A percentile compares a stretch with the other conserved stretches of the same genome.
Evolutionary conservation across 1,284 basidiomycete species (phyloP).

Genomic region (Moniliella sp.): DNA sequence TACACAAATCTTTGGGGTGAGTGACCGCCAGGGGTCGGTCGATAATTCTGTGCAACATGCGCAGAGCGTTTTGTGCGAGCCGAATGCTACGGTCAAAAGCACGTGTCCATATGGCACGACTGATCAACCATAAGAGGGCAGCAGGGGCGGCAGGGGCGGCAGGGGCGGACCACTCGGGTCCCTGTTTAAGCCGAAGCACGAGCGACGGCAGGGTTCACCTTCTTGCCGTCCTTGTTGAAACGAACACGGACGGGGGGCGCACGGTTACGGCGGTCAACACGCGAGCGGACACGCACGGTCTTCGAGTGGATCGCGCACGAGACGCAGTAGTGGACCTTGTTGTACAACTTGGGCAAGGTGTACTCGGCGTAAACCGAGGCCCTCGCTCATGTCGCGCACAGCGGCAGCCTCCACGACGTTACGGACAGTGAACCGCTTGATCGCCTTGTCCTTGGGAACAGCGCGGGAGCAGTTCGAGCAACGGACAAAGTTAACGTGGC

Average conservation of each 20-base stretch:
- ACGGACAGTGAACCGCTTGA: slow-evolving; percentile 96
- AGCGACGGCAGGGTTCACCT: slow-evolving; percentile 7
- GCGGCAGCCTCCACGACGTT: slow-evolving; percentile 99
- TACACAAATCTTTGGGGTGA: too few species aligned
- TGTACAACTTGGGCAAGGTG: slow-evolving; percentile 88
- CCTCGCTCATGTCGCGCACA: slow-evolving; percentile 88
- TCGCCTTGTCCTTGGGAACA: slow-evolving; percentile 61
- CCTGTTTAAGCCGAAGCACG: too few species aligned
- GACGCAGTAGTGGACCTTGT: slow-evolving; percentile 96
- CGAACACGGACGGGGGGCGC: slow-evolving; percentile 71
- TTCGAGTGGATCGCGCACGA: slow-evolving; percentile 99
- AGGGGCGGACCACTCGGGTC: too few species aligned
- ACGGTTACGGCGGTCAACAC: slow-evolving; percentile 29
- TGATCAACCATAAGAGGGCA: too few species aligned
- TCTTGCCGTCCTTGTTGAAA: slow-evolving; percentile 89
- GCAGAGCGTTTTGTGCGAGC: too few species aligned
- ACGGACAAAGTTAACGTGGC: slow-evolving; percentile 76
- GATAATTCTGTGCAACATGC: too few species aligned
- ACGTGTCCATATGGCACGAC: too few species aligned
- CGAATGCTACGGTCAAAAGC: too few species aligned
- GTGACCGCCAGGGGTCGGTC: too few species aligned
- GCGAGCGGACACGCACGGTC: slow-evolving; percentile 36
- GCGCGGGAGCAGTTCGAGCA: slow-evolving; percentile 80
- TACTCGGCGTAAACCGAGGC: slow-evolving; percentile 90
- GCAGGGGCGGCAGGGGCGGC: too few species aligned